Evolutionary conservation across 2,329 filamentous ascomycete species (phyloP), one percentile per base, ranked within the genome.

Genomic region (Fusarium keratoplasticum): DNA sequence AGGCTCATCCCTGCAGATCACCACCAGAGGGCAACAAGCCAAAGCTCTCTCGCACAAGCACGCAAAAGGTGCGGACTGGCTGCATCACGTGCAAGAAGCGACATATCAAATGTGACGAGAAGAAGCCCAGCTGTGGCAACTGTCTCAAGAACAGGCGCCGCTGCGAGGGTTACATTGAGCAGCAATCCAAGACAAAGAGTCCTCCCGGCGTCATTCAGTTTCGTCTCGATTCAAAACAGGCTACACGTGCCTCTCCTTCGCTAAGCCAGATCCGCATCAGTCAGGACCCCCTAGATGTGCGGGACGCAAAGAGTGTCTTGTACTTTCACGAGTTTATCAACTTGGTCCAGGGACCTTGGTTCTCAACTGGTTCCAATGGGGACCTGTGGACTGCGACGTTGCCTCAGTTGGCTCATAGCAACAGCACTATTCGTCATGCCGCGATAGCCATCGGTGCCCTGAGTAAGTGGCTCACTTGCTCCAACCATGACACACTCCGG

Each of bases 311-410:
- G 13, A 67, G 38, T 4, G 40, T 73, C 20, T 36, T 68, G 1
- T 83, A 82, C 42, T 82, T 82, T 35, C 27, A 78, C 0, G 80
- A 83, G 63, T 82, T 82, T 18, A 67, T 82, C 6, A 50, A 50
- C n/a, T 50, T 83, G 7, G 71, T 76, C 1, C 72, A 73, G 29
- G 76, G 77, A 2, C 77, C 78, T 0, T 83, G 81, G 81, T 78
- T 78, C 16, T 68, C 73, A 0, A 77, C 77, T 1, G 73, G 71
- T 0, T 80, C 79, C 0, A 74, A 69, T 8, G 60, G 69, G 20
- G 74, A 77, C 14, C 42, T 82, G 10, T 82, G 81, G 81, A 67
- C 60, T 2, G 74, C 79, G 5, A 80, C 73, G 1, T 29, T 82
- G 18, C 81, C 81, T 0, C 81, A 83, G 47, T 70, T 82, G 25